Percentiles rank a stretch among this genome's conserved stretches.
These are phyloP conservation scores for Fusarium armeniacum DNA, from an alignment of 2,329 filamentous ascomycete species.

Conservation along the genomic window DNA sequence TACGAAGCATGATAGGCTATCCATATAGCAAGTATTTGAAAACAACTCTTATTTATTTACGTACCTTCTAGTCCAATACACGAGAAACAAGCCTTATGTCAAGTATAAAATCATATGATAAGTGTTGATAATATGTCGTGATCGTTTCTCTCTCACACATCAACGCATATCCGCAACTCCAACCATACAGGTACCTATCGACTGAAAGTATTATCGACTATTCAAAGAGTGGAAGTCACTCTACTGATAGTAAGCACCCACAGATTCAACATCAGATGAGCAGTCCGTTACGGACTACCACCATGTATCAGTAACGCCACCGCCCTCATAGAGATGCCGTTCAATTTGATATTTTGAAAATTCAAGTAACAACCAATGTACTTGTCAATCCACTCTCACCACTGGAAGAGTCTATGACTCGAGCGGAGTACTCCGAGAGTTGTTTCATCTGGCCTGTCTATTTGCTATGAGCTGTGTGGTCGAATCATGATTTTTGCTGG, in stretches of 20 bases:
- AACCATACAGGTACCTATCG: background rate
- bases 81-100: background rate
- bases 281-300: no score
- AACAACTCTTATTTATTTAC: accelerated
- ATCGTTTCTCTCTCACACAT: background rate
- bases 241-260: slow-evolving; percentile 15
- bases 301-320: background rate
- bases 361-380: background rate
- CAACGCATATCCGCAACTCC: background rate
- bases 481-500: background rate
- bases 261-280: background rate
- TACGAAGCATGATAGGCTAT: background rate
- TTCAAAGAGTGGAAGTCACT: background rate
- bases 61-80: no score
- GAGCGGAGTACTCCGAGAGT: background rate
- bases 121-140: background rate
- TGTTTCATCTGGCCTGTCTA: background rate
- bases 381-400: no score
- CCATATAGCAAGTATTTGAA: no score
- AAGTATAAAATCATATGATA: background rate
- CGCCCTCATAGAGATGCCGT: background rate
- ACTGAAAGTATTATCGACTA: background rate
- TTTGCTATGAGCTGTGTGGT: background rate
- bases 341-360: slow-evolving; percentile 14
- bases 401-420: background rate